These are phyloP conservation scores for Cytospora paraplurivora DNA, from an alignment of 2,329 filamentous ascomycete species.

Conservation along the genomic window DNA sequence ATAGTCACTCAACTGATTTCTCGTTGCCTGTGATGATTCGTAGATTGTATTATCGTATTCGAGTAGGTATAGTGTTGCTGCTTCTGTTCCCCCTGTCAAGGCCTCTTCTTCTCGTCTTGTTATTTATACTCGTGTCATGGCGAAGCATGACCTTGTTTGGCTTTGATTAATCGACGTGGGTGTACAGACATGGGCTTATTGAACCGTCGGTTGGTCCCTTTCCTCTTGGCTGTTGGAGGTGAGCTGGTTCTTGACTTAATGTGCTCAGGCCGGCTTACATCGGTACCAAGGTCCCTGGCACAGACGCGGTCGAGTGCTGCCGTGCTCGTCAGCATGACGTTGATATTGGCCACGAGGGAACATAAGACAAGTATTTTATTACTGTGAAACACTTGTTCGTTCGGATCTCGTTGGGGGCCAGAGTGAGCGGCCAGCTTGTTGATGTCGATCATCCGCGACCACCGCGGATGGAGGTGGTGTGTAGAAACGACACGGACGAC, in stretches of 20 bases:
- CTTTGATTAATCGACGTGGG: background rate
- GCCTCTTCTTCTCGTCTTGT: background rate
- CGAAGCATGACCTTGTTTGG: conserved; percentile 10
- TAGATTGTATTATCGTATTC: background rate
- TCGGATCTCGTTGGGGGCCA: background rate
- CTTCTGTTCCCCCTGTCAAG: background rate
- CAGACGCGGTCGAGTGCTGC: background rate
- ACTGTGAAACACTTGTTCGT: background rate
- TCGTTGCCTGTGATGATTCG: background rate
- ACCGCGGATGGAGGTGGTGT: background rate
- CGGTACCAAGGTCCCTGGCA: conserved; percentile 15
- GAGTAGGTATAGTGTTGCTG: conserved; percentile 12
- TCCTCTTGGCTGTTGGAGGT: background rate
- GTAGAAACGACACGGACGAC: background rate
- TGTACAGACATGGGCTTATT: background rate
- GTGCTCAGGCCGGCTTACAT: background rate
- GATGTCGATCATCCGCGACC: background rate
- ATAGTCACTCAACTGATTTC: background rate
- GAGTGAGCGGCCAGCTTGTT: background rate
- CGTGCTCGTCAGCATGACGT: conserved; percentile 18
- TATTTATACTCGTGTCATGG: background rate
- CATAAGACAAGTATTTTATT: background rate
- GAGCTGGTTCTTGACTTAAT: background rate
- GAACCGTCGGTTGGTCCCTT: background rate
- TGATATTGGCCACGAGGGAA: background rate